phyloP scores from a whole-genome alignment of 345 rosid genomes.

The Brassica juncea region DNA sequence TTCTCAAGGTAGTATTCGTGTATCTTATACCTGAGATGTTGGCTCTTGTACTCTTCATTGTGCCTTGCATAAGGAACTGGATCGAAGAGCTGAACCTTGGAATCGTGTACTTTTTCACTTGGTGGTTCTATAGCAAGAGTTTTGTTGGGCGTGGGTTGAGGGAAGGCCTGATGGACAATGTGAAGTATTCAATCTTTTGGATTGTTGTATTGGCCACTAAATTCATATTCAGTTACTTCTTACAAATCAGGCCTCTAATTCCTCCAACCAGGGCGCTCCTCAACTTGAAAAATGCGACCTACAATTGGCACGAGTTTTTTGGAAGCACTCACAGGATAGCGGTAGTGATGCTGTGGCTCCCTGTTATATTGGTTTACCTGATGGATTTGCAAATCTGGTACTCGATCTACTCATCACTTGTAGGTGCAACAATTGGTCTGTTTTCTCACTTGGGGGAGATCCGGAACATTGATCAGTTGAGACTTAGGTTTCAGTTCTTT shows the following conservation, averaged over 20 bases:
- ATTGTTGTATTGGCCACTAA: constrained; percentile 56
- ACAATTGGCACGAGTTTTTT: constrained; percentile 81
- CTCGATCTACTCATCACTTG: constrained; percentile 67
- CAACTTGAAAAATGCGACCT: constrained; percentile 15
- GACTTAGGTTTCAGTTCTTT: constrained; percentile 92
- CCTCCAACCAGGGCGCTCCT: constrained; percentile 66
- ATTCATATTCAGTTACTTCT: constrained; percentile 74
- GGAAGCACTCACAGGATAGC: constrained; percentile 58
- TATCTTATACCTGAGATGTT: constrained; percentile 73
- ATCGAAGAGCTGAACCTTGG: constrained; percentile 71
- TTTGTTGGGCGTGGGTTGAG: constrained; percentile 91
- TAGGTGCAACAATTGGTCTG: constrained; percentile 66
- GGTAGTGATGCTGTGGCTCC: constrained; percentile 67
- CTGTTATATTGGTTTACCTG: constrained; percentile 71
- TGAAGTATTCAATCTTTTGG: constrained; percentile 83
- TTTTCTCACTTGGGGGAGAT: constrained; percentile 94
- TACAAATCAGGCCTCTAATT: constrained; percentile 81
- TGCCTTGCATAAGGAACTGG: constrained; percentile 84
- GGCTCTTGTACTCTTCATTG: constrained; percentile 63
- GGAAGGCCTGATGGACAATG: constrained; percentile 78
- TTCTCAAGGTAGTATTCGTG: constrained; percentile 67
- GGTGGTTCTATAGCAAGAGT: constrained; percentile 86
- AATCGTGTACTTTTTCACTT: constrained; percentile 58
- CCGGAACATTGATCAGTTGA: constrained; percentile 74
- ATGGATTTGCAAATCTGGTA: constrained; percentile 95